phyloP scores from a whole-genome alignment of 352 stramenopile species.

The Globisporangium orthogonon region DNA sequence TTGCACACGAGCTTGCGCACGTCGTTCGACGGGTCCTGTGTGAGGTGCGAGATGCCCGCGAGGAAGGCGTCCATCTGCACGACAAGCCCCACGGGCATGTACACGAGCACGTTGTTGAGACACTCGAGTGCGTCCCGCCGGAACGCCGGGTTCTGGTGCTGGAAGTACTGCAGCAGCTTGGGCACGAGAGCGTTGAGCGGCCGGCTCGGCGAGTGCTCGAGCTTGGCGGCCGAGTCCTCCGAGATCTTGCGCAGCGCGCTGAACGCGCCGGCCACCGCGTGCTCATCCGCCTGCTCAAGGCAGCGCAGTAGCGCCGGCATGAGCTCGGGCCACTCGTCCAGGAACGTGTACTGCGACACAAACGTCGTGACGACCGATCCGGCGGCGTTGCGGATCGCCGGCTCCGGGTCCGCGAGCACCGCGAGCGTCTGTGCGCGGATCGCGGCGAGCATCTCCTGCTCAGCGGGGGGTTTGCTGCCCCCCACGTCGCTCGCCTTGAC shows the following conservation, averaged over 20 bases:
- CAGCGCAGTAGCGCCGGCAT: constrained; percentile 62
- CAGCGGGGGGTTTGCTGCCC: constrained; percentile 35
- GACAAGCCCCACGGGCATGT: constrained; percentile 83
- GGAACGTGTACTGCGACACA: constrained; percentile 82
- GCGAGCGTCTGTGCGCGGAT: constrained; percentile 72
- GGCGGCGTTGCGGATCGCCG: constrained; percentile 73
- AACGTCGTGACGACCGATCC: constrained; percentile 82
- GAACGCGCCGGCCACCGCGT: constrained; percentile 78
- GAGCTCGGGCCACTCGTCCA: constrained; percentile 87
- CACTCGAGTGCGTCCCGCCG: constrained; percentile 84
- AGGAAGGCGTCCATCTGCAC: constrained; percentile 89
- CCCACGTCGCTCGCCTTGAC: constrained; percentile 73
- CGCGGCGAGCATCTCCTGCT: constrained; percentile 73
- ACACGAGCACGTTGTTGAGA: constrained; percentile 88
- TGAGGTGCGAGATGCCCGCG: constrained; percentile 84
- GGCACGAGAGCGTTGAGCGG: constrained; percentile 85
- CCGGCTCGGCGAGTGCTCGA: constrained; percentile 83
- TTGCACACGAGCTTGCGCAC: constrained; percentile 88
- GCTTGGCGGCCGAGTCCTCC: constrained; percentile 86
- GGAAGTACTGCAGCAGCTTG: constrained; percentile 87
- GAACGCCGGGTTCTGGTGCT: constrained; percentile 70
- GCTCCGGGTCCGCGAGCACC: constrained; percentile 52
- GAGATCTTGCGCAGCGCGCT: constrained; percentile 85
- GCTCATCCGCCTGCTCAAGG: constrained; percentile 55
- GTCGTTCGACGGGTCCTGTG: constrained; percentile 73